Conservation (phyloP, 441 rosid species). For the Syzygium syzygioides region DNA sequence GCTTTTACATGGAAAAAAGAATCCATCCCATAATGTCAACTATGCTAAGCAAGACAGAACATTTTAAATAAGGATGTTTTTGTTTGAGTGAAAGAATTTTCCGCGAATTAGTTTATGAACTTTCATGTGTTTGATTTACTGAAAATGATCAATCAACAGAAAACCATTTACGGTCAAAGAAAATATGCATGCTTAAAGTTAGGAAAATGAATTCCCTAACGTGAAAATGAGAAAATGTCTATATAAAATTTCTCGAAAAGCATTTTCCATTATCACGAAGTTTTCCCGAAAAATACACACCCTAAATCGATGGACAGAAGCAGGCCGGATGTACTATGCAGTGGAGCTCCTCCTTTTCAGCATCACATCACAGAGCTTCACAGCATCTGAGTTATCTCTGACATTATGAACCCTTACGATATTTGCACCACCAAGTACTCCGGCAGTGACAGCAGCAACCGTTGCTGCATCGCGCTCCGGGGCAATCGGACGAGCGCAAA, state of each 20-base stretch:
- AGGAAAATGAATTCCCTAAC: neutral
- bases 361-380: slow-evolving; percentile 77
- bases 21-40: neutral
- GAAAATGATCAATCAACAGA: neutral
- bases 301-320: neutral
- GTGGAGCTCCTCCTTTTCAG: slow-evolving; percentile 21
- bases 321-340: neutral
- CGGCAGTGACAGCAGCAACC: slow-evolving; percentile 57
- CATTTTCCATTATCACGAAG: neutral
- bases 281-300: neutral
- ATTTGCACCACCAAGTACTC: slow-evolving; percentile 74
- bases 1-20: neutral
- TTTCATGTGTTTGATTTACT: neutral
- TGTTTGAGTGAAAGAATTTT: neutral
- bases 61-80: neutral
- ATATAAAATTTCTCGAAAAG: neutral
- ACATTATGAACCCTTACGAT: slow-evolving; percentile 89
- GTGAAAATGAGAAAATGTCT: neutral
- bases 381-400: slow-evolving; percentile 69
- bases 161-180: neutral
- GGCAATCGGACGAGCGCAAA: slow-evolving; percentile 51
- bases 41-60: neutral
- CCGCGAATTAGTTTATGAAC: neutral
- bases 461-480: slow-evolving; percentile 87
- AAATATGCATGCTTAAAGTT: neutral